Evolutionary conservation across 768 basidiomycete species (phyloP).

Genomic region (Leccinum sublutescens): DNA sequence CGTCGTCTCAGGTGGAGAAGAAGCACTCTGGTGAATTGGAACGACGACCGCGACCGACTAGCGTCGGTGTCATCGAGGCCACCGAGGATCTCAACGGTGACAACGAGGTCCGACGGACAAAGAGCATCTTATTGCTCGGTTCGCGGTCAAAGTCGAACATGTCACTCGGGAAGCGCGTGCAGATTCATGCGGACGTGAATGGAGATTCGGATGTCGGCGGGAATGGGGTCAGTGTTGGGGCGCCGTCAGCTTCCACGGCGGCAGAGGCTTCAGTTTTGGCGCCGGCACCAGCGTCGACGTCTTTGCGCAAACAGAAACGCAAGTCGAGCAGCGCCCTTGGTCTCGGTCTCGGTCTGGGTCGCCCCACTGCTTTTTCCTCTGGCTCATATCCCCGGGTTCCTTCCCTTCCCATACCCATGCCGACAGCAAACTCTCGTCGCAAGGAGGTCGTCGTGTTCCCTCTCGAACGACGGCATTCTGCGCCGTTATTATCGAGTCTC

Average conservation of each 20-base stretch:
- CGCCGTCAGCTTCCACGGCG: not conserved
- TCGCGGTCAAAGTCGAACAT: constrained; percentile 24
- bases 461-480: constrained; percentile 32
- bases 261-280: not conserved
- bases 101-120: constrained; percentile 27
- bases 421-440: not conserved
- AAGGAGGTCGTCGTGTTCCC: constrained; percentile 20
- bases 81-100: constrained; percentile 15
- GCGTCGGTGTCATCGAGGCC: constrained; percentile 32
- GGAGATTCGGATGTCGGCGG: constrained; percentile 10
- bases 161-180: constrained; percentile 29
- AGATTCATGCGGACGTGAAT: constrained; percentile 30
- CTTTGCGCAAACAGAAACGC: constrained; percentile 21
- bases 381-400: not conserved
- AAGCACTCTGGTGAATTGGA: constrained; percentile 13
- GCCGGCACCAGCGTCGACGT: not conserved
- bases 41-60: constrained; percentile 19
- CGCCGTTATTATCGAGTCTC: constrained; percentile 22
- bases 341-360: not conserved
- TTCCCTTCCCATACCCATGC: not conserved
- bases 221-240: not conserved
- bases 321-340: constrained; percentile 23
- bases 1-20: constrained; percentile 10
- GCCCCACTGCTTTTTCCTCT: not conserved
- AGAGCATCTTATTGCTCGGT: constrained; percentile 32